Base-by-base conservation (phyloP, 345 rosid species). In the Rhizophora mangle region DNA sequence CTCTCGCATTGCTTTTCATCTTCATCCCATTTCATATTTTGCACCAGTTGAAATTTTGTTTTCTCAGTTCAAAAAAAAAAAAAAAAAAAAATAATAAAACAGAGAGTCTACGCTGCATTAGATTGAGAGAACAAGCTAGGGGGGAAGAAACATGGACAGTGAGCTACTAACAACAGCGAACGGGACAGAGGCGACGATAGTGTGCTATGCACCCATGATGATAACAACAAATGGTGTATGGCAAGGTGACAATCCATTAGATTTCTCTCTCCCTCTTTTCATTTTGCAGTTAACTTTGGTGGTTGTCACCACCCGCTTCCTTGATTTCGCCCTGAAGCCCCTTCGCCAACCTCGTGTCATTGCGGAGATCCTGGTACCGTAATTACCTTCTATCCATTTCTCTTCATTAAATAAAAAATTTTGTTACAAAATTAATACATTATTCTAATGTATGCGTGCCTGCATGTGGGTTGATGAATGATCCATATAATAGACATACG, bases 181-280 rank as follows among this genome's bases (percentile, higher is more conserved):
- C 58, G 21, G 3, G 0, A 39, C 86, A 1, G 79, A 68, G 4
- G 79, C 79, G 26, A 66, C 89, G 19, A 76, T 91, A 49, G 90
- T 94, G 58, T 94, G 98, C 70, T 90, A 92, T 6, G 90, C 97
- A 21, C 97, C 99, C 3, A 80, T 85, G 57, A 92, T 92, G 97
- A 86, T 95, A 64, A 92, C 96, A 3, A 95, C 97, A 5, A 92
- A 95, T 69, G 99, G 99, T 13, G 82, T 95, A 22, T 95, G 99
- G 97, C 97, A 92, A 71, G 99, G 99, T 8, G 99, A 95, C 47
- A 90, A 95, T 72, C 99, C 99, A 60, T 81, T 95, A 16, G 92
- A 95, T 70, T 92, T 84, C 70, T 84, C 99, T 49, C 87, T 95
- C 21, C 97, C 99, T 19, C 93, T 95, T 72, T 92, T 95, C 83